Evolutionary conservation across 2,329 filamentous ascomycete species (phyloP).

Genomic region (Calonectria pseudoreteaudii): DNA sequence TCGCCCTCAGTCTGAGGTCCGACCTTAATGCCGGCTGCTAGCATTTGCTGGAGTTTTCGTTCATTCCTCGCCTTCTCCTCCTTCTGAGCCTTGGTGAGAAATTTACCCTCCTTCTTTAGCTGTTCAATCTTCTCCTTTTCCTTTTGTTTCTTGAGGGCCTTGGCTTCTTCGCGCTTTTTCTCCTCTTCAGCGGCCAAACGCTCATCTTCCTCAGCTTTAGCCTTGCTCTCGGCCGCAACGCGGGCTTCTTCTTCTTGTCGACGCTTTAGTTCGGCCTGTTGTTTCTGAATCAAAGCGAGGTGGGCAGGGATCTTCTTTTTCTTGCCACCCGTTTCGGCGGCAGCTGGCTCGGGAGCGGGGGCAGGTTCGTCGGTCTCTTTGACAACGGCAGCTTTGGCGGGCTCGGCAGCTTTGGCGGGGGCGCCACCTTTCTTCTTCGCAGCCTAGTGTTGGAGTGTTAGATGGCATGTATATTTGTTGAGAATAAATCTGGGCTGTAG

Average conservation of each 20-base stretch:
- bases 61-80: constrained; percentile 85
- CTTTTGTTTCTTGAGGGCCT: constrained; percentile 83
- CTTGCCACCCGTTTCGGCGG: constrained; percentile 66
- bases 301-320: constrained; percentile 93
- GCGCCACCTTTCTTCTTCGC: constrained; percentile 81
- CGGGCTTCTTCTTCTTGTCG: constrained; percentile 75
- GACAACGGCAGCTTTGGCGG: constrained; percentile 66
- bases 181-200: constrained; percentile 73
- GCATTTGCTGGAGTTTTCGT: constrained; percentile 85
- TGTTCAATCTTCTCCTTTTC: constrained; percentile 90
- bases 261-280: constrained; percentile 81
- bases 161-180: constrained; percentile 78
- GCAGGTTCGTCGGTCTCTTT: constrained; percentile 68
- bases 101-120: constrained; percentile 89
- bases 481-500: neutral
- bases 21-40: constrained; percentile 80
- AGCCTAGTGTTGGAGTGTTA: constrained; percentile 59
- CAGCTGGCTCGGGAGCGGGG: constrained; percentile 46
- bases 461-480: constrained; percentile 11
- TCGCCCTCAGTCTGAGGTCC: constrained; percentile 70
- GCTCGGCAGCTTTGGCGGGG: constrained; percentile 41
- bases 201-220: constrained; percentile 74
- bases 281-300: constrained; percentile 79
- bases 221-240: constrained; percentile 71
- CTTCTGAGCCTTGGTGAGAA: constrained; percentile 86